These are phyloP conservation scores for Penicillium capsulatum DNA, from an alignment of 2,329 filamentous ascomycete genomes.

Conservation along the genomic window DNA sequence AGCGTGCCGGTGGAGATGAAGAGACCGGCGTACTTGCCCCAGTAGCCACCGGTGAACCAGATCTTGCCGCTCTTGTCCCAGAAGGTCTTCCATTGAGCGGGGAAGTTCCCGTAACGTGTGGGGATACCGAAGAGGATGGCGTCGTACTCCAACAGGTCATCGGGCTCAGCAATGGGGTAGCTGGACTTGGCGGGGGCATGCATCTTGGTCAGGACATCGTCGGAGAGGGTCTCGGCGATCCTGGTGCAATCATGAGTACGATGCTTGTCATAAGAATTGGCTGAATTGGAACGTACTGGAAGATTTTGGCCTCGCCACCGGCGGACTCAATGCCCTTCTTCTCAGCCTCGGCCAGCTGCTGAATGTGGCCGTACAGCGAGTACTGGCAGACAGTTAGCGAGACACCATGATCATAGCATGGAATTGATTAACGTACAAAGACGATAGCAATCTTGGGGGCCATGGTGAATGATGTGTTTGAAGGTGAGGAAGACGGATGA, in stretches of 20 bases:
- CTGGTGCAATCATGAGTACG: conserved; percentile 37
- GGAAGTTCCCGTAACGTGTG: conserved; percentile 95
- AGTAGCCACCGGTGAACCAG: conserved; percentile 72
- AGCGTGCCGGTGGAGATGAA: conserved; percentile 82
- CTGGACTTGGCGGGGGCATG: conserved; percentile 72
- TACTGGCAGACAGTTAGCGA: conserved; percentile 54
- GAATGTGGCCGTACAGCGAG: conserved; percentile 91
- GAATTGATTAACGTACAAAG: conserved; percentile 58
- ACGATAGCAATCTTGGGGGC: conserved; percentile 89
- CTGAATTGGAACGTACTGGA: conserved; percentile 57
- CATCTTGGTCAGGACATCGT: conserved; percentile 87
- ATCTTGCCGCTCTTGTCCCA: conserved; percentile 87
- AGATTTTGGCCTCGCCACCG: conserved; percentile 76
- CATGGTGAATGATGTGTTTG: conserved; percentile 54
- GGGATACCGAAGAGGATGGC: conserved; percentile 91
- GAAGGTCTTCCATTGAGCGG: conserved; percentile 80
- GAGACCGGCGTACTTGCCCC: conserved; percentile 84
- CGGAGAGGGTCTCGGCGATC: conserved; percentile 77
- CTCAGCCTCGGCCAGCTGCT: conserved; percentile 79
- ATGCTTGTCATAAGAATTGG: neutral
- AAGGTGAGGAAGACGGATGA: conserved; percentile 5
- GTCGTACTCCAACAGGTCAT: conserved; percentile 70
- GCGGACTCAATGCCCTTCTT: conserved; percentile 84
- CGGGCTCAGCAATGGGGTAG: conserved; percentile 60
- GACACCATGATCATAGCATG: neutral